These are phyloP conservation scores for Cladosporium sp. DNA, from an alignment of 2,329 filamentous ascomycete species.

Conservation along the genomic window DNA sequence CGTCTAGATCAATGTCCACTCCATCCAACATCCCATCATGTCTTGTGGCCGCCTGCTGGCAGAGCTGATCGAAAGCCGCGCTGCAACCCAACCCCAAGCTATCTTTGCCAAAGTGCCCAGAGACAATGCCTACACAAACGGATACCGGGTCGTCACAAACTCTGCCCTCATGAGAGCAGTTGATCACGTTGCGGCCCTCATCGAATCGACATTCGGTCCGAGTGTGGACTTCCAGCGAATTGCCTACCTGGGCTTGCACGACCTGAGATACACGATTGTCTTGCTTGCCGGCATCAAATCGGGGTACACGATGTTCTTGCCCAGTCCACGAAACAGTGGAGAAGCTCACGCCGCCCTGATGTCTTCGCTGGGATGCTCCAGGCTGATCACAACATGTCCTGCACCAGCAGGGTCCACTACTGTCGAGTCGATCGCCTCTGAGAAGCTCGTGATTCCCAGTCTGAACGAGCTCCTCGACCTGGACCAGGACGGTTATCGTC, in stretches of 20 bases:
- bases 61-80: not conserved
- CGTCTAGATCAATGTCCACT: not conserved
- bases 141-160: not conserved
- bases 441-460: not conserved
- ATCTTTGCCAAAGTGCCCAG: not conserved
- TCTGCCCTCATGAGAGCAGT: not conserved
- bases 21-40: not conserved
- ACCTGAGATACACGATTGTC: not conserved
- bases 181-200: not conserved
- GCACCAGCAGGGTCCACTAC: not conserved
- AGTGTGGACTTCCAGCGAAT: not conserved
- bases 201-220: not conserved
- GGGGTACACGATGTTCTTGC: not conserved
- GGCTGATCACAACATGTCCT: not conserved
- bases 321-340: not conserved
- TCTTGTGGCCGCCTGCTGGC: not conserved
- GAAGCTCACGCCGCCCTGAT: not conserved
- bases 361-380: not conserved
- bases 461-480: not conserved
- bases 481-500: not conserved
- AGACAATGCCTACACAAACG: not conserved
- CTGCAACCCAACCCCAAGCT: not conserved
- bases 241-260: not conserved
- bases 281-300: not conserved
- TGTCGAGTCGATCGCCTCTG: not conserved